Evolutionary conservation across 176 grass and related monocot species (phyloP).

Genomic region (Canna indica): DNA sequence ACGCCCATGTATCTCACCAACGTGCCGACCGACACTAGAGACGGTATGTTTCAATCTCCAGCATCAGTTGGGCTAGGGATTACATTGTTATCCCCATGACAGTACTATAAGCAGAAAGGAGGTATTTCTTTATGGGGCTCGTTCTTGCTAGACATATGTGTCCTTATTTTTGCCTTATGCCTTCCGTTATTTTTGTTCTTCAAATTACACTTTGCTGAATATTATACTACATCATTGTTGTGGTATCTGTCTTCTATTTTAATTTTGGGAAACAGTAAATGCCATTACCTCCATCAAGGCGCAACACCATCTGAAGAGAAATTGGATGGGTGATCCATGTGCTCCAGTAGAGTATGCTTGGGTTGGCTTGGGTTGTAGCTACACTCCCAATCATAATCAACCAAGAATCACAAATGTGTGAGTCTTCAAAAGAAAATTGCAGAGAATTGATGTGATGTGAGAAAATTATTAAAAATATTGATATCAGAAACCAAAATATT

Average conservation of each 20-base stretch:
- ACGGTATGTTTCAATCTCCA: conserved; percentile 26
- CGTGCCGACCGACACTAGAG: conserved; percentile 15
- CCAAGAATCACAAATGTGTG: conserved; percentile 43
- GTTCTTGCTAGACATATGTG: no score
- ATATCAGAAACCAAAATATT: neutral
- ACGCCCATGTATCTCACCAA: conserved; percentile 19
- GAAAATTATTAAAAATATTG: no score
- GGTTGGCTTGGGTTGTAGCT: conserved; percentile 46
- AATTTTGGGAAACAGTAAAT: conserved; percentile 29
- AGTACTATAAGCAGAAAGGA: no score
- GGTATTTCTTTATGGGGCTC: neutral
- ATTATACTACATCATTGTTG: no score
- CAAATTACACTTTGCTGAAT: no score
- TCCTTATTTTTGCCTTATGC: no score
- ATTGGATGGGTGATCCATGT: conserved; percentile 64
- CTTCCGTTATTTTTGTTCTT: no score
- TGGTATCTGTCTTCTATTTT: neutral
- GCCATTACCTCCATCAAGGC: conserved; percentile 38
- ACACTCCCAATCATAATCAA: conserved; percentile 4
- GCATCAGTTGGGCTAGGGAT: no score
- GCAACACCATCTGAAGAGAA: conserved; percentile 25
- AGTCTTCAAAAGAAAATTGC: conserved; percentile 19
- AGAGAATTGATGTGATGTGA: no score
- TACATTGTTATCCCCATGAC: no score
- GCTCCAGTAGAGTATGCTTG: conserved; percentile 30